Evolutionary conservation across 306 rosid species (phyloP).

Genomic region (Castanopsis chinensis): DNA sequence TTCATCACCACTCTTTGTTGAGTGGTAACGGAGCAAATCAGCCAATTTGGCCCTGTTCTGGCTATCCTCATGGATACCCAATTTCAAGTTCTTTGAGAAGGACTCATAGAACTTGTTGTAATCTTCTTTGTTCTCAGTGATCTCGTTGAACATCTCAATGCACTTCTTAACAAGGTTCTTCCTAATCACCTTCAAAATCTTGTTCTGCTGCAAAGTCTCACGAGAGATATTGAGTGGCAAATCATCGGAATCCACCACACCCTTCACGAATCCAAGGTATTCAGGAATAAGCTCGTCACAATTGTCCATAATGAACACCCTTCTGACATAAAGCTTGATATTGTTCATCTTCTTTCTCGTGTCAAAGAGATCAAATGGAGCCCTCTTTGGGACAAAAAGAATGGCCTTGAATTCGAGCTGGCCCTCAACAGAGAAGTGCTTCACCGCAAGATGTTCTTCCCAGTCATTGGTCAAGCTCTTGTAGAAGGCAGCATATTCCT

Average conservation of each 20-base stretch:
- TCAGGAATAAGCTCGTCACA: constrained; percentile 73
- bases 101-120: constrained; percentile 62
- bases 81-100: constrained; percentile 65
- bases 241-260: constrained; percentile 75
- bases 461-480: constrained; percentile 74
- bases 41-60: constrained; percentile 67
- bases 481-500: constrained; percentile 68
- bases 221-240: constrained; percentile 76
- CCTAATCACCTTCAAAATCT: constrained; percentile 68
- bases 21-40: constrained; percentile 59
- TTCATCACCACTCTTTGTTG: constrained; percentile 72
- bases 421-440: constrained; percentile 71
- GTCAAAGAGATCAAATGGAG: constrained; percentile 70
- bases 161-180: constrained; percentile 71
- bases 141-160: constrained; percentile 77
- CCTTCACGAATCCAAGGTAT: constrained; percentile 69
- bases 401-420: constrained; percentile 76
- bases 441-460: constrained; percentile 75
- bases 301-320: constrained; percentile 78
- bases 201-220: constrained; percentile 68
- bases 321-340: constrained; percentile 66
- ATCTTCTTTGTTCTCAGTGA: constrained; percentile 69
- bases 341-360: constrained; percentile 72
- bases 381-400: constrained; percentile 66
- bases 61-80: constrained; percentile 72